Conservation (phyloP, 2,329 filamentous ascomycete species). For the Biscogniauxia mediterranea region DNA sequence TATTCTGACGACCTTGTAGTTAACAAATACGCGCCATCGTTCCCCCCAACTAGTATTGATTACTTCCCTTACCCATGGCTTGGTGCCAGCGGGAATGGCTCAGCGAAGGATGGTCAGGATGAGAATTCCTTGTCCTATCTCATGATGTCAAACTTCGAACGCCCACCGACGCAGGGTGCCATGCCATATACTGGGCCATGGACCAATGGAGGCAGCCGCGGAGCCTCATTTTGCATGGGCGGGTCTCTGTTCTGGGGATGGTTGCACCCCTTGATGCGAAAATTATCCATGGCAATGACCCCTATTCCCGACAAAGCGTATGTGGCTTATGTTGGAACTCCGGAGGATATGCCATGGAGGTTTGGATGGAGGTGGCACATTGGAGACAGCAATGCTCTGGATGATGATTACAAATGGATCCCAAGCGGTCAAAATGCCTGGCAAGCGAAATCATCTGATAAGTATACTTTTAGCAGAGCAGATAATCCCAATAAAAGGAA, state of each 20-base stretch:
- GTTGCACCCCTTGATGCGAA: background rate
- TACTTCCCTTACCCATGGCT: background rate
- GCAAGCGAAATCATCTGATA: too few species aligned
- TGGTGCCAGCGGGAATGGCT: background rate
- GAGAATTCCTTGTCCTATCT: background rate
- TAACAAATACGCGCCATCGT: background rate
- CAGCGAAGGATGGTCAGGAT: background rate
- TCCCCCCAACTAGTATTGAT: background rate
- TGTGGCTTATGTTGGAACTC: background rate
- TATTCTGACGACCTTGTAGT: background rate
- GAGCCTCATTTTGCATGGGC: background rate
- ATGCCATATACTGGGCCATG: background rate
- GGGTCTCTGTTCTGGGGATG: background rate
- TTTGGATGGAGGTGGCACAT: background rate
- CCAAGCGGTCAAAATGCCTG: too few species aligned
- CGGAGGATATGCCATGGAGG: background rate
- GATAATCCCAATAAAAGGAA: too few species aligned
- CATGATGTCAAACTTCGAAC: background rate
- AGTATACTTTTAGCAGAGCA: too few species aligned
- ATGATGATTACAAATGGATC: too few species aligned
- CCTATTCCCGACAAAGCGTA: background rate
- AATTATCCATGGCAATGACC: background rate
- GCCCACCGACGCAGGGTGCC: background rate
- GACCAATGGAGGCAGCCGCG: background rate
- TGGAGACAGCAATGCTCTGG: background rate